Percentiles rank a stretch among this genome's conserved stretches.
These are phyloP conservation scores for Tetrahymena thermophila DNA, from an alignment of 73 alveolate species.

Conservation along the genomic window DNA sequence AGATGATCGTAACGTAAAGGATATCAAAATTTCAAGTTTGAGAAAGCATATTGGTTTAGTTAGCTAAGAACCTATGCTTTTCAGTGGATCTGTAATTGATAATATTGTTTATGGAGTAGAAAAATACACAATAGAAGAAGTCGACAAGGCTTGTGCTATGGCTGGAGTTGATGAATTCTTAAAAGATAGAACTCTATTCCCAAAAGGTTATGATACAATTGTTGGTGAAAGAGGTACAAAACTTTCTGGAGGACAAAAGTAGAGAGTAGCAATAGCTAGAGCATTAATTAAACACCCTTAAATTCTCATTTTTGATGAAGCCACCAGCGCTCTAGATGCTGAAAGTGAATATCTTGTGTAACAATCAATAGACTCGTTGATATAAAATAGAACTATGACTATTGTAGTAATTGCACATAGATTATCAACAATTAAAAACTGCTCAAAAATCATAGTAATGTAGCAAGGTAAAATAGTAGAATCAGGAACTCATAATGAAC, in stretches of 20 bases:
- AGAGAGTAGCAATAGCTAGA: slow-evolving; percentile 57
- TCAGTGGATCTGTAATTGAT: slow-evolving; percentile 51
- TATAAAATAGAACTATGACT: slow-evolving; percentile 44
- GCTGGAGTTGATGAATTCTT: slow-evolving; percentile 40
- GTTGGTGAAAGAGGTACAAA: slow-evolving; percentile 49
- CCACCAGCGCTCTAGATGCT: slow-evolving; percentile 54
- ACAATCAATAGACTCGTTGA: slow-evolving; percentile 32
- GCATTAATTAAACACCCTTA: slow-evolving; percentile 43
- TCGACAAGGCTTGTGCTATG: slow-evolving; percentile 45
- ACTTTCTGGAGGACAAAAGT: slow-evolving; percentile 50
- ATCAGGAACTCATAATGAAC: slow-evolving; percentile 56
- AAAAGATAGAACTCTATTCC: slow-evolving; percentile 21
- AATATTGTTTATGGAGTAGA: slow-evolving; percentile 59
- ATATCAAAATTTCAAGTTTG: slow-evolving; percentile 46
- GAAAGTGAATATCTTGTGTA: slow-evolving; percentile 35
- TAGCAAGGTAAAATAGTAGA: slow-evolving; percentile 64
- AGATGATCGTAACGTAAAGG: slow-evolving; percentile 45
- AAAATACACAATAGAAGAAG: slow-evolving; percentile 10
- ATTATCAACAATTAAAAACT: slow-evolving; percentile 63
- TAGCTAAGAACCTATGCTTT: slow-evolving; percentile 75
- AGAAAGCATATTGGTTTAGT: slow-evolving; percentile 71
- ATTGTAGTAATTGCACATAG: slow-evolving; percentile 77
- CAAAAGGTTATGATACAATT: slow-evolving; percentile 39
- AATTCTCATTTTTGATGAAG: slow-evolving; percentile 51
- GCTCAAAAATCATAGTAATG: slow-evolving; percentile 63